phyloP scores from a whole-genome alignment of 805 yeast species.

The Lipomyces orientalis region DNA sequence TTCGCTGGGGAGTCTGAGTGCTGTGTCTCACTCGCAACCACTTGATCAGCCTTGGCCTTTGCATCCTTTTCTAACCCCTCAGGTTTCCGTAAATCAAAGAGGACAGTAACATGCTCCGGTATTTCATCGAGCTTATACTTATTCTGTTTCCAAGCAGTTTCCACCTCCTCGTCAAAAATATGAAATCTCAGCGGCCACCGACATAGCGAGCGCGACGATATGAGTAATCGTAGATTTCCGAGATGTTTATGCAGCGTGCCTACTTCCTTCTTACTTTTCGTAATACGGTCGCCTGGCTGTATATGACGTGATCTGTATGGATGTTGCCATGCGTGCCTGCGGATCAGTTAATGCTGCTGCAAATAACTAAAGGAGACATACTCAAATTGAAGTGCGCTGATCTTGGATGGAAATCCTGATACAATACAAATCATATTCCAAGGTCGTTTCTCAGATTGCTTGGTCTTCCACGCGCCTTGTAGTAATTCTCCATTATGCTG shows the following conservation, averaged over 20 bases:
- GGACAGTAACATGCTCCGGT: constrained; percentile 21
- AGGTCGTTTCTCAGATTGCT: constrained; percentile 62
- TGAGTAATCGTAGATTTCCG: constrained; percentile 42
- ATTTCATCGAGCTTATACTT: constrained; percentile 35
- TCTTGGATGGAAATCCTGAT: constrained; percentile 72
- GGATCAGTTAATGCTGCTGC: background rate
- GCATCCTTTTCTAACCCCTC: constrained; percentile 11
- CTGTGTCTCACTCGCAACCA: background rate
- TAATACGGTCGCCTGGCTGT: constrained; percentile 48
- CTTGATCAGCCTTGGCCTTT: background rate
- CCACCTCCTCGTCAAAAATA: constrained; percentile 41
- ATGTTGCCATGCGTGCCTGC: constrained; percentile 77
- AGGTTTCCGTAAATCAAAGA: constrained; percentile 19
- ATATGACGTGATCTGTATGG: constrained; percentile 69
- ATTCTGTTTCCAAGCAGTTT: constrained; percentile 41
- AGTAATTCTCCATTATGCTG: constrained; percentile 78
- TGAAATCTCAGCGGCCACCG: constrained; percentile 41
- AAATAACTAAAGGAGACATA: constrained; percentile 18
- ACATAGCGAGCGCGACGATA: constrained; percentile 38
- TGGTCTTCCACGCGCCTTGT: constrained; percentile 77
- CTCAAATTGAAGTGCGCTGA: constrained; percentile 78
- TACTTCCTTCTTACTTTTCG: constrained; percentile 38
- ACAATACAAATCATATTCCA: constrained; percentile 73
- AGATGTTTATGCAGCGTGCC: constrained; percentile 39
- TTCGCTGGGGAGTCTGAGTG: background rate